Evolutionary conservation across 2,329 filamentous ascomycete genomes (phyloP), one percentile per base, ranked within the genome.

Genomic region (Corniculantispora saksenae): DNA sequence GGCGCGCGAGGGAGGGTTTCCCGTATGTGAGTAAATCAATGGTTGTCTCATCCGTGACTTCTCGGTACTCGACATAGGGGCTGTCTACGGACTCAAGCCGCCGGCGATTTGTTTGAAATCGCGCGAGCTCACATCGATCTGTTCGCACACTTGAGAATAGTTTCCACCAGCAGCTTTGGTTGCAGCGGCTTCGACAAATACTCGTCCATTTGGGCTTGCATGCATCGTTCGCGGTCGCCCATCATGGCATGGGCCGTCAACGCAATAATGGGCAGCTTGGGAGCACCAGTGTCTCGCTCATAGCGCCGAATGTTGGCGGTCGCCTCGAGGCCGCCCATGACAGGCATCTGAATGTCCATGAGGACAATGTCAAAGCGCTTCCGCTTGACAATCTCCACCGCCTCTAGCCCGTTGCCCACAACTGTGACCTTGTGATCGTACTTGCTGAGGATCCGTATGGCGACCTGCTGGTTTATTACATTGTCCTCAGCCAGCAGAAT

Each of bases 321-420:
- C 17, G 95, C 94, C 79, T 99, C 95, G 75, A 99, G 98, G 51
- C 95, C 95, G 75, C 95, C 95, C 94, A 98, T 98, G 73, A 98
- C 91, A n/a, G 95, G 95, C 95, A 99, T 99, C 77, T 98, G 95
- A 21, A 99, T 94, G 75, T 99, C 95, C 95, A 99, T 99, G 56
- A 99, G 85, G 69, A 99, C 95, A 67, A 97, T 92, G 77, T 99
- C 95, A 76, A 96, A 99, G 75, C 92, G 90, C 80, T 91, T 94
- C 75, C 90, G 88, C 83, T 96, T 94, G 71, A 97, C 89, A 21
- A 91, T 89, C 74, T 97, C 91, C 17, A 97, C 89, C 1, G 95
- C 95, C 75, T 98, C 94, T 69, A 94, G 85, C 67, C 95, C 95
- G 75, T 99, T 99, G 72, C 94, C 93, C 51, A 97, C 95, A 27